These are phyloP conservation scores for Alternaria sp. DNA, from an alignment of 2,329 filamentous ascomycete species.

Conservation along the genomic window DNA sequence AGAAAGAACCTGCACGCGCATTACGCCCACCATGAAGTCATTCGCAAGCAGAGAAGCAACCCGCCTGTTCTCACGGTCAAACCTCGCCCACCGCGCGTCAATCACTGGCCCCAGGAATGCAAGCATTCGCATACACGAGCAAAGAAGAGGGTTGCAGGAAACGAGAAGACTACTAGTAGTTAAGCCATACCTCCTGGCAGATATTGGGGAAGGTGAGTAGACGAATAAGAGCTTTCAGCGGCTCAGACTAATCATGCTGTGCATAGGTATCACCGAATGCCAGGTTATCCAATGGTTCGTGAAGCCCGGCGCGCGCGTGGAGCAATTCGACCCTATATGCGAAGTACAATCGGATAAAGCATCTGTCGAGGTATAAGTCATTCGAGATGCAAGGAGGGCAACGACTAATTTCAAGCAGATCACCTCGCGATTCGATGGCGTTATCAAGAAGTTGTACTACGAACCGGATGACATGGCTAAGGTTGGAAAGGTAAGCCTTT, in stretches of 20 bases:
- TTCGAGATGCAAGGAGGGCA: not conserved
- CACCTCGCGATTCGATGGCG: conserved; percentile 91
- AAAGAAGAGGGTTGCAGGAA: conserved; percentile 51
- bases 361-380: conserved; percentile 61
- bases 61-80: conserved; percentile 38
- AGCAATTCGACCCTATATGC: conserved; percentile 97
- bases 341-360: conserved; percentile 99
- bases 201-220: conserved; percentile 81
- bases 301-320: conserved; percentile 90
- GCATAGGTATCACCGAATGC: conserved; percentile 90
- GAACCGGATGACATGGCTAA: conserved; percentile 95
- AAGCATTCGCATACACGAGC: conserved; percentile 34
- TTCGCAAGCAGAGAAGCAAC: conserved; percentile 44
- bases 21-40: conserved; percentile 41
- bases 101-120: conserved; percentile 35
- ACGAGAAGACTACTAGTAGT: conserved; percentile 58
- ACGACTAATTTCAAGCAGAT: conserved; percentile 66
- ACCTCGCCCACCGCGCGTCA: conserved; percentile 31
- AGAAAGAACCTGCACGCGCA: conserved; percentile 19
- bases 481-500: conserved; percentile 71
- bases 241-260: conserved; percentile 18
- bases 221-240: not conserved
- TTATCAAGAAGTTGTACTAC: conserved; percentile 96
- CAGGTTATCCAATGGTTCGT: conserved; percentile 99
- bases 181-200: conserved; percentile 82